phyloP scores from a whole-genome alignment of 441 rosid species.

The Manihot esculenta region DNA sequence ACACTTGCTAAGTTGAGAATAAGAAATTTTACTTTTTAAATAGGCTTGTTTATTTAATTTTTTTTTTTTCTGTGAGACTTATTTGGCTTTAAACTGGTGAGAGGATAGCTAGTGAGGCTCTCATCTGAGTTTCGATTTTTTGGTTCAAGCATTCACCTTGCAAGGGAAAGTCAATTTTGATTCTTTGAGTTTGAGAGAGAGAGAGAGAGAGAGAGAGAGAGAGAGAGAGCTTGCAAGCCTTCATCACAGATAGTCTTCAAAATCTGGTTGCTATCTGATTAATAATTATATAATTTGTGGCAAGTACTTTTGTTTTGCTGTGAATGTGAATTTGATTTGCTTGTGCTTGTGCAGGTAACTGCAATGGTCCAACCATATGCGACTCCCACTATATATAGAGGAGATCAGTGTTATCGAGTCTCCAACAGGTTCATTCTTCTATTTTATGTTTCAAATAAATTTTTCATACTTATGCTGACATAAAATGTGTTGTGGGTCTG shows the following conservation, averaged over 20 bases:
- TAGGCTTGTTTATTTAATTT: background rate
- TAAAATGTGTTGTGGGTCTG: background rate
- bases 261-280: slow-evolving; percentile 10
- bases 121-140: background rate
- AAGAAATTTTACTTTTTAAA: background rate
- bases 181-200: background rate
- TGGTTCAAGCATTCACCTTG: background rate
- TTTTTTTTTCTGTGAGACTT: background rate
- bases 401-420: slow-evolving; percentile 77
- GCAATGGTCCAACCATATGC: slow-evolving; percentile 54
- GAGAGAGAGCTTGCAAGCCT: slow-evolving; percentile 1
- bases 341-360: slow-evolving; percentile 50
- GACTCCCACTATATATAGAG: slow-evolving; percentile 60
- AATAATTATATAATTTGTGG: background rate
- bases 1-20: background rate
- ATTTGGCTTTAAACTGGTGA: background rate
- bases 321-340: slow-evolving; percentile 17
- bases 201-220: background rate
- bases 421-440: slow-evolving; percentile 51
- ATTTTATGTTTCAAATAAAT: slow-evolving; percentile 8
- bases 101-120: background rate
- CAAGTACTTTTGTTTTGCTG: background rate
- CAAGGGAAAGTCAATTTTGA: background rate
- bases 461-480: slow-evolving; percentile 9
- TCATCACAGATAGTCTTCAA: background rate